Percentiles rank a stretch among this genome's conserved stretches.
phyloP scores from a whole-genome alignment of 2,329 filamentous ascomycete species.

The Fusarium bactridioides region DNA sequence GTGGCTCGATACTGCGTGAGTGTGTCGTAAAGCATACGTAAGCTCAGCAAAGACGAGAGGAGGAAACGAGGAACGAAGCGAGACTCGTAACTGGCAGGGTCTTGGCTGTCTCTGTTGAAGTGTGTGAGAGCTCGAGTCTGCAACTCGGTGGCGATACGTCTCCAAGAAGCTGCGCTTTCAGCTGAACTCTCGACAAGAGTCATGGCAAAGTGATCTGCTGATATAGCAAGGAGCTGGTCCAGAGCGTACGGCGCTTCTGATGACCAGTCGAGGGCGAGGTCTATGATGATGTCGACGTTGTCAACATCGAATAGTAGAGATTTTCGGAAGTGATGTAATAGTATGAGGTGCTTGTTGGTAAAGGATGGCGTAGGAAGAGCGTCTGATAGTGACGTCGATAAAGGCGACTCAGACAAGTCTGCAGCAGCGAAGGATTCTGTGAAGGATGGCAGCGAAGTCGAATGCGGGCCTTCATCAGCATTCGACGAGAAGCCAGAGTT shows the following conservation, averaged over 20 bases:
- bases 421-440: conserved; percentile 23
- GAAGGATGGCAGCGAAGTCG: conserved; percentile 35
- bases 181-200: conserved; percentile 31
- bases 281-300: conserved; percentile 38
- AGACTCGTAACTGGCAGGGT: conserved; percentile 30
- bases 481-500: background rate
- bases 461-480: conserved; percentile 6
- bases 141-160: conserved; percentile 52
- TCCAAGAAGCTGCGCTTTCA: conserved; percentile 28
- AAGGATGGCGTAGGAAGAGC: conserved; percentile 39
- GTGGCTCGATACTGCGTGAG: conserved; percentile 48
- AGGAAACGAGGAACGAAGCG: conserved; percentile 52
- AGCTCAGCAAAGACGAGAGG: conserved; percentile 54
- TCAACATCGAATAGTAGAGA: conserved; percentile 36
- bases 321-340: conserved; percentile 49
- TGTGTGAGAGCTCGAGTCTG: conserved; percentile 54
- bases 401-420: conserved; percentile 21
- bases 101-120: conserved; percentile 47
- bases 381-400: conserved; percentile 13
- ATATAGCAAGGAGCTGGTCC: conserved; percentile 56
- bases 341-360: conserved; percentile 50
- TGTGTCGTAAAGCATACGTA: conserved; percentile 59
- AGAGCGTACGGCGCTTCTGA: conserved; percentile 54
- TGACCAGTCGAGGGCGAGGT: conserved; percentile 46
- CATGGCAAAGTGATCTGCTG: conserved; percentile 51